Evolutionary conservation across 2,329 filamentous ascomycete genomes (phyloP).

Genomic region (Fusarium multiceps): DNA sequence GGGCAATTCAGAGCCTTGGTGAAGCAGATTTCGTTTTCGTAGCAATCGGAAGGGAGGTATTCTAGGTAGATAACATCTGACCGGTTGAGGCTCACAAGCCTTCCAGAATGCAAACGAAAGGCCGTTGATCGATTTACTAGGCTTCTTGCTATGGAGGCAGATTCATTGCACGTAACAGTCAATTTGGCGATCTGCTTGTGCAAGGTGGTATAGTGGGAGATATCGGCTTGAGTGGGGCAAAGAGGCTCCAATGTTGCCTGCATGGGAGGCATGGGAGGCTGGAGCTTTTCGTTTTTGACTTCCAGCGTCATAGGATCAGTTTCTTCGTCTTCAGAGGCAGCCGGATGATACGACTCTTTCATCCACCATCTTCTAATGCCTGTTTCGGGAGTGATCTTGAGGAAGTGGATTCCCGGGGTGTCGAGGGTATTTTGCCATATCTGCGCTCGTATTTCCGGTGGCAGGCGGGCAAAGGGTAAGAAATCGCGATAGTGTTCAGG

Average conservation of each 20-base stretch:
- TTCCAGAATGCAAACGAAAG: constrained; percentile 44
- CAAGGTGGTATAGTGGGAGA: constrained; percentile 49
- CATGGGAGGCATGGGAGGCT: constrained; percentile 25
- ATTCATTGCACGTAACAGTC: constrained; percentile 46
- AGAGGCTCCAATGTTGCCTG: constrained; percentile 39
- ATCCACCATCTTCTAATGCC: constrained; percentile 42
- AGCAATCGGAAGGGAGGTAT: constrained; percentile 48
- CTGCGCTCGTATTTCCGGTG: constrained; percentile 50
- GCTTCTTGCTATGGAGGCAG: constrained; percentile 35
- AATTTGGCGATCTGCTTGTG: constrained; percentile 46
- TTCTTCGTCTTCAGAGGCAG: constrained; percentile 17
- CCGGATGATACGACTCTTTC: constrained; percentile 8
- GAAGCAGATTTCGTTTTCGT: constrained; percentile 45
- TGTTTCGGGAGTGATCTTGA: constrained; percentile 44
- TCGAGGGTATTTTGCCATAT: constrained; percentile 50
- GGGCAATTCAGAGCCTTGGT: constrained; percentile 44
- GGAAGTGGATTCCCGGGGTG: constrained; percentile 52
- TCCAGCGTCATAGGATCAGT: constrained; percentile 41
- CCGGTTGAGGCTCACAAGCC: constrained; percentile 46
- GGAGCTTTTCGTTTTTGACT: constrained; percentile 41
- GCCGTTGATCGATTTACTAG: constrained; percentile 37
- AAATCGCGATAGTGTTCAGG: constrained; percentile 49
- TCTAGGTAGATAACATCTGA: constrained; percentile 51
- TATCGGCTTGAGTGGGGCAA: constrained; percentile 48
- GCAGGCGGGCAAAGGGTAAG: constrained; percentile 48